These are phyloP conservation scores for Penicillium sp. DNA, from an alignment of 2,329 filamentous ascomycete genomes.

Conservation along the genomic window DNA sequence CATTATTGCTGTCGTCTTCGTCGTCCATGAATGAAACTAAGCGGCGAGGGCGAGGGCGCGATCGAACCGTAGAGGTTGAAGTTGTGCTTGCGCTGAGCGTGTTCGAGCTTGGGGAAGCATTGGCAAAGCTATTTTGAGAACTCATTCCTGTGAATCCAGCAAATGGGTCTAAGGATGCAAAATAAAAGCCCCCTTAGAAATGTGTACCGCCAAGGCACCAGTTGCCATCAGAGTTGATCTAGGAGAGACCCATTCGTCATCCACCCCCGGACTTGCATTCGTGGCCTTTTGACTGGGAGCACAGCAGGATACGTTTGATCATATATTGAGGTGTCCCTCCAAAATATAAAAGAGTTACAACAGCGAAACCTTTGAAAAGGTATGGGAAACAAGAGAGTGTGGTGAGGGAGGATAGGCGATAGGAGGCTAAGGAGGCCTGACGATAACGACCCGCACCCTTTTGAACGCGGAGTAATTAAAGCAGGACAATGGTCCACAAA, in stretches of 20 bases:
- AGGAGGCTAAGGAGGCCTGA: constrained; percentile 17
- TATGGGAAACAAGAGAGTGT: background rate
- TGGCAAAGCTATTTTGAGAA: constrained; percentile 37
- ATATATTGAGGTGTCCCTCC: constrained; percentile 8
- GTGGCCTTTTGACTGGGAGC: constrained; percentile 13
- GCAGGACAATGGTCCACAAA: background rate
- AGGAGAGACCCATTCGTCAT: constrained; percentile 38
- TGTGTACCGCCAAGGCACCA: constrained; percentile 30
- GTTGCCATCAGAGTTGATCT: constrained; percentile 35
- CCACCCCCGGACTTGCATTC: constrained; percentile 26
- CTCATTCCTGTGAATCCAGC: constrained; percentile 37
- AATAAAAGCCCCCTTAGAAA: constrained; percentile 23
- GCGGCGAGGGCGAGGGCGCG: constrained; percentile 44
- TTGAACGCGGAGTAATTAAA: constrained; percentile 1
- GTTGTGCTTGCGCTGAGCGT: constrained; percentile 31
- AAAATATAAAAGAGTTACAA: background rate
- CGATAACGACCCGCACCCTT: constrained; percentile 21
- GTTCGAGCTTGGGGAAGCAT: constrained; percentile 34
- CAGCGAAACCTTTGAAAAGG: background rate
- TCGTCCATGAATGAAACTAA: constrained; percentile 43
- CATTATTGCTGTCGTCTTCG: constrained; percentile 25
- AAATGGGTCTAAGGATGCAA: constrained; percentile 16
- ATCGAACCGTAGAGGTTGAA: constrained; percentile 40
- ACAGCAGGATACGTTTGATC: background rate
- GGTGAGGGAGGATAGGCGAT: constrained; percentile 11